Evolutionary conservation across 176 grass and related monocot genomes (phyloP), one percentile per base, ranked within the genome.

Genomic region (Oryza meridionalis): DNA sequence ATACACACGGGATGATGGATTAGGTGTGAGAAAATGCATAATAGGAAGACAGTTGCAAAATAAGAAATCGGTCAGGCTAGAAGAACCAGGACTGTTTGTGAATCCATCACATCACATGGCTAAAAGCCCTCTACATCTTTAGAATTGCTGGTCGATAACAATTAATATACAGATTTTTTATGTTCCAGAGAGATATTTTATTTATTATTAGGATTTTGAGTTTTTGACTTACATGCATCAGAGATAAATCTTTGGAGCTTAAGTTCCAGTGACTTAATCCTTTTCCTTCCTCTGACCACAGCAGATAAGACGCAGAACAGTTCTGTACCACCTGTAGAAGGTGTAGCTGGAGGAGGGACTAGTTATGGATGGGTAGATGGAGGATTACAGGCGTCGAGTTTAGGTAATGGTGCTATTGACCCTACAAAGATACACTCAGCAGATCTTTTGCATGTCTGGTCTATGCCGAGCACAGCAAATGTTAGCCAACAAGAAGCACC

Each of bases 371-470:
- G 96, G 96, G 88, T 83, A 55, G 85, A 95, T 73, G 89, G 88
- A 76, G 89, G 88, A 17, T 74, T 77, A 55, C 73, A 78, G 11
- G 85, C 83, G 38, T 90, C 78, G 17, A 90, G 80, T 71, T 35
- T 93, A 67, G 70, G 86, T 72, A 47, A 77, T 51, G 72, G 84
- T 74, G 72, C 76, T 9, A 88, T 95, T 90, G 93, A 98, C 51
- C 93, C 91, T 83, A 83, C 89, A 25, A 95, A 93, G 79, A 55
- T 93, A 69, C 91, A 89, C 38, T 87, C 93, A 45, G 49, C 77
- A 85, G 91, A 98, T 73, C 88, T 98, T 77, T 90, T 98, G 77
- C 93, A 98, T 63, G 96, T 98, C 4, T 98, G 96, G 96, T 98
- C 82, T 86, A 87, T 98, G 96, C 93, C 96, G 50, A 98, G 93